These are phyloP conservation scores for Schwanniomyces vanrijiae DNA, from an alignment of 805 yeast genomes.

Conservation along the genomic window DNA sequence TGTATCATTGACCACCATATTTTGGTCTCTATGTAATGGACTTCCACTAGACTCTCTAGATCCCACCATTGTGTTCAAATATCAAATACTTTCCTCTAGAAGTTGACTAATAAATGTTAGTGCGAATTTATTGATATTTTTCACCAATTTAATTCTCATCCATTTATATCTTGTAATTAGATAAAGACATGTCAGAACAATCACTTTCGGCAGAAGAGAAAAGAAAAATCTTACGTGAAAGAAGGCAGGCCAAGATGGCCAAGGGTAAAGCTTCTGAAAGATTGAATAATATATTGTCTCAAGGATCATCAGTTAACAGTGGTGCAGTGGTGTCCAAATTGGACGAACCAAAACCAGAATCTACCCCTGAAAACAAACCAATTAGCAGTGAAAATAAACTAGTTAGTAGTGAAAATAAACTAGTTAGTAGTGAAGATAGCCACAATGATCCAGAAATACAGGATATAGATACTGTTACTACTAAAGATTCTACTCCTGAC, in stretches of 20 bases:
- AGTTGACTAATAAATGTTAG: not conserved
- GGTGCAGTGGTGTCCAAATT: constrained; percentile 33
- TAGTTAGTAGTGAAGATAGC: constrained; percentile 6
- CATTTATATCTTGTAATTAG: not conserved
- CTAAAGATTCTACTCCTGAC: not conserved
- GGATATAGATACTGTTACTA: constrained; percentile 22
- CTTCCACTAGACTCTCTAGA: not conserved
- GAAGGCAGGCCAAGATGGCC: constrained; percentile 63
- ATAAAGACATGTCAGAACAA: constrained; percentile 3
- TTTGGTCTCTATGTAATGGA: not conserved
- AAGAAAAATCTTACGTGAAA: constrained; percentile 56
- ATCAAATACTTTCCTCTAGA: not conserved
- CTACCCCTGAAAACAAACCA: not conserved
- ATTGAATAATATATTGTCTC: constrained; percentile 43
- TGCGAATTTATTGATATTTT: not conserved
- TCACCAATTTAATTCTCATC: not conserved
- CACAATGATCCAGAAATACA: constrained; percentile 42
- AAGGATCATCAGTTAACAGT: constrained; percentile 38
- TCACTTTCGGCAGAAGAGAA: constrained; percentile 54
- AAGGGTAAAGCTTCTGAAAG: constrained; percentile 56
- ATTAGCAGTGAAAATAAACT: constrained; percentile 2
- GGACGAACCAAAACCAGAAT: constrained; percentile 4
- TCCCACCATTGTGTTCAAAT: not conserved
- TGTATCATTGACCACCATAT: not conserved
- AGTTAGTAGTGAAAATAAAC: too few relatives aligned